Evolutionary conservation across 1,139 yeast genomes (phyloP).

Genomic region (Pichia sp.): DNA sequence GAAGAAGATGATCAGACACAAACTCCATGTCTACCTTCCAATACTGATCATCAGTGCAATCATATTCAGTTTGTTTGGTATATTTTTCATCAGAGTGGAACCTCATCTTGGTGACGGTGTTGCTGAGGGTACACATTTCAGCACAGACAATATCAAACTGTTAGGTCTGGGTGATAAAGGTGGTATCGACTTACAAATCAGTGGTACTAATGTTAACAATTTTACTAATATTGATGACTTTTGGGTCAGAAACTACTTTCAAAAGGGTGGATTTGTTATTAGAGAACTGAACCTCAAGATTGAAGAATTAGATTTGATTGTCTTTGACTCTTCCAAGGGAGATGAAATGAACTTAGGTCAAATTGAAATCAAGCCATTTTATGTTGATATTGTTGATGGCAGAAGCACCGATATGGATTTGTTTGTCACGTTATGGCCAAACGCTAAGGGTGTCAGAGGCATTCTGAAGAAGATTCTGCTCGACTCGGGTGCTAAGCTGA

Average conservation of each 20-base stretch:
- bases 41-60: slow-evolving; percentile 11
- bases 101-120: slow-evolving; percentile 33
- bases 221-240: slow-evolving; percentile 31
- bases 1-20: slow-evolving; percentile 15
- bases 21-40: slow-evolving; percentile 25
- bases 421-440: slow-evolving; percentile 32
- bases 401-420: slow-evolving; percentile 28
- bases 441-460: slow-evolving; percentile 32
- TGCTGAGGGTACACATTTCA: slow-evolving; percentile 32
- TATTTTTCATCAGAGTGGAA: slow-evolving; percentile 23
- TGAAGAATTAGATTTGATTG: slow-evolving; percentile 27
- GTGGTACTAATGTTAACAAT: slow-evolving; percentile 32
- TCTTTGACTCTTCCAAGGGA: slow-evolving; percentile 16
- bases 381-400: slow-evolving; percentile 27
- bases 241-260: slow-evolving; percentile 28
- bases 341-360: slow-evolving; percentile 27
- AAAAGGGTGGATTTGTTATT: slow-evolving; percentile 31
- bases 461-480: slow-evolving; percentile 31
- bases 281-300: slow-evolving; percentile 27
- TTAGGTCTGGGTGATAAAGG: slow-evolving; percentile 29
- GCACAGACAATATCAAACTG: slow-evolving; percentile 33
- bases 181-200: slow-evolving; percentile 33
- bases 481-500: slow-evolving; percentile 32
- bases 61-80: slow-evolving; percentile 14
- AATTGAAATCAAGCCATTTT: slow-evolving; percentile 28